These are phyloP conservation scores for Heterobasidion irregulare DNA, from an alignment of 1,284 basidiomycete genomes.

Conservation along the genomic window DNA sequence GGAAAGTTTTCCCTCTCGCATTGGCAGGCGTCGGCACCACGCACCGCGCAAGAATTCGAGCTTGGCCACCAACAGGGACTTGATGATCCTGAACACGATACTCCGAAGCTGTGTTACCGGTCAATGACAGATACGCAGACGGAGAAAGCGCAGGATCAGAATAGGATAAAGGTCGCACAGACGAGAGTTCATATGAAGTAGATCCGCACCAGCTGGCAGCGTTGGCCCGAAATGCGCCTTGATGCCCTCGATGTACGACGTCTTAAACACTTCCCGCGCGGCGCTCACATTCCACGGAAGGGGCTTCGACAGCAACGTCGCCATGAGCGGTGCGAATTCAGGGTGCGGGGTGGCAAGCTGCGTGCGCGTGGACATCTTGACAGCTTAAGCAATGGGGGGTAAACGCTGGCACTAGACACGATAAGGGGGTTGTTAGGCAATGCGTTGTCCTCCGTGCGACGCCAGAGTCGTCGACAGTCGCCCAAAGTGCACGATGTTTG, in stretches of 20 bases:
- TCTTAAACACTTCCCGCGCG: neutral
- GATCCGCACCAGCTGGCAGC: neutral
- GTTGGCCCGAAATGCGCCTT: neutral
- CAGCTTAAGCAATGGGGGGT: neutral
- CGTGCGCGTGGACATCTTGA: neutral
- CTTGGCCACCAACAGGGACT: slow-evolving; percentile 6
- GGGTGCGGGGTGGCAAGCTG: neutral
- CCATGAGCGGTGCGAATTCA: neutral
- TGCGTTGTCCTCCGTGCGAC: too few relatives aligned
- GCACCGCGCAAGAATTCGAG: neutral
- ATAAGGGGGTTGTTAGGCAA: neutral
- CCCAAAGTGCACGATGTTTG: too few relatives aligned
- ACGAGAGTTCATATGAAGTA: too few relatives aligned
- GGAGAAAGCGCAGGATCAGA: too few relatives aligned
- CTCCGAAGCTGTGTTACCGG: neutral
- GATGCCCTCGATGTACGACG: neutral
- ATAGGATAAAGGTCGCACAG: too few relatives aligned
- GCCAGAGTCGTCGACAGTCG: too few relatives aligned
- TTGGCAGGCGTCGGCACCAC: slow-evolving; percentile 2
- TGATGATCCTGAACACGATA: slow-evolving; percentile 1
- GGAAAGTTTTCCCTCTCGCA: neutral
- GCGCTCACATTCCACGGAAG: neutral
- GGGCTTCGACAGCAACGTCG: neutral
- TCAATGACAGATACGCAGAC: too few relatives aligned
- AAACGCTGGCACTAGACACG: neutral